Base-by-base conservation (phyloP, 495 filamentous ascomycete genomes). In the Aspergillus nidulans region DNA sequence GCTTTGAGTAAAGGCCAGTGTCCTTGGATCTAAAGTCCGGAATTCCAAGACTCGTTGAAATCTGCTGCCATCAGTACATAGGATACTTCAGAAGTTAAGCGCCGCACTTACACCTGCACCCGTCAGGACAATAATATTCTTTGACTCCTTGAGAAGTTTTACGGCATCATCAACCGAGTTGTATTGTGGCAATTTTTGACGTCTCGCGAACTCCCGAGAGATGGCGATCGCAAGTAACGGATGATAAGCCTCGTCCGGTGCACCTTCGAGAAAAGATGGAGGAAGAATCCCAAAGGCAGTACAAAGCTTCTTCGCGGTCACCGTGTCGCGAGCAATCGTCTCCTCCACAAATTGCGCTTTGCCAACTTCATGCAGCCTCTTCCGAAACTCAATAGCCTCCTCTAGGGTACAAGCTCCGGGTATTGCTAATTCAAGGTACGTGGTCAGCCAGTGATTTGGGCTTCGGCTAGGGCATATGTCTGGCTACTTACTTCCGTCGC, bases 161-260 rank as follows among this genome's bases (percentile, higher is more conserved):
- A 92, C 90, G 4, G 90, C 95, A 70, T 97, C 92, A 50, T 96
- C 88, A 41, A 97, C 73, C 6, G 86, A 84, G 70, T 96, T 97
- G 71, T 90, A 91, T 60, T 88, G 77, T 13, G 78, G 69, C 16
- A 97, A 77, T 71, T 95, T 96, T 38, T 79, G 82, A 26, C 94
- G 81, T 67, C 89, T 90, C 20, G 81, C 81, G 56, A 96, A 79
- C 66, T 96, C 92, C n/a, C 90, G 82, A 26, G 81, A 81, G 48
- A 98, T 84, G 16, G 85, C 90, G 26, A 90, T 77, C 39, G 82
- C 85, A 16, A 98, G 77, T 43, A 96, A 69, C 38, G 78, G 72
- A 64, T 87, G 86, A 64, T 88, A 95, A 1, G 83, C 75, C n/a
- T 85, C 77, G 62, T 95, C 90, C 20, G 80, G 78, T 34, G 81